Evolutionary conservation across 257 asterid genomes (phyloP).

Genomic region (Thymus mandschuricus): DNA sequence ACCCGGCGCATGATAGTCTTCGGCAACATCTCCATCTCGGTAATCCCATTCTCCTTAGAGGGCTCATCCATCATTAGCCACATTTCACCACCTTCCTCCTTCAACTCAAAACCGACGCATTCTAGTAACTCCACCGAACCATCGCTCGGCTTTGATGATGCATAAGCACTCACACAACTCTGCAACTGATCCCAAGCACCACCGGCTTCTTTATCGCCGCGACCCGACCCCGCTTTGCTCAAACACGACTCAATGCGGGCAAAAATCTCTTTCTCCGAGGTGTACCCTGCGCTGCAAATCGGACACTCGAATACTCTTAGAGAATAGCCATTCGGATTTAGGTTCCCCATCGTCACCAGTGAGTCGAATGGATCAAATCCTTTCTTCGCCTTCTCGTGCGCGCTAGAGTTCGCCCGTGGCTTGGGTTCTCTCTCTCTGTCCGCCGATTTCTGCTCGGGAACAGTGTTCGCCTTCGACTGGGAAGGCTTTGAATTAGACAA

Average conservation of each 20-base stretch:
- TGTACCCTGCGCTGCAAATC: conserved; percentile 66
- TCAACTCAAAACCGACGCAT: conserved; percentile 70
- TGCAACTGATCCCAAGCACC: conserved; percentile 50
- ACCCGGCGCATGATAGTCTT: conserved; percentile 86
- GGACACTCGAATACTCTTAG: conserved; percentile 83
- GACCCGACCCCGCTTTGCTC: conserved; percentile 36
- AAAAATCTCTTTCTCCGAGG: conserved; percentile 80
- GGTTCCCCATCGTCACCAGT: conserved; percentile 71
- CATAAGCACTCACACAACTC: conserved; percentile 58
- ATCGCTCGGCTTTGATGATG: conserved; percentile 68
- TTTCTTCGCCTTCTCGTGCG: conserved; percentile 31
- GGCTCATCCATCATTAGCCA: conserved; percentile 83
- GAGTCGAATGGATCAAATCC: conserved; percentile 84
- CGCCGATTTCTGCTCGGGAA: conserved; percentile 37
- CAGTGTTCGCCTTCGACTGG: conserved; percentile 34
- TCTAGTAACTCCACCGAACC: conserved; percentile 76
- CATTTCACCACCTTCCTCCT: conserved; percentile 82
- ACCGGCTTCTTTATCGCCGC: conserved; percentile 31
- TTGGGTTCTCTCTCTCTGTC: conserved; percentile 27
- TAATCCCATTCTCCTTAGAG: conserved; percentile 46
- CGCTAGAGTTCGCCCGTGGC: conserved; percentile 31
- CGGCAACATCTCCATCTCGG: conserved; percentile 77
- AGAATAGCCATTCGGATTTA: conserved; percentile 77
- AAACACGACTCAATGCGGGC: conserved; percentile 75
- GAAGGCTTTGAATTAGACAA: conserved; percentile 38